Evolutionary conservation across 495 filamentous ascomycete genomes (phyloP), one percentile per base, ranked within the genome.

Genomic region (Neurospora africana): DNA sequence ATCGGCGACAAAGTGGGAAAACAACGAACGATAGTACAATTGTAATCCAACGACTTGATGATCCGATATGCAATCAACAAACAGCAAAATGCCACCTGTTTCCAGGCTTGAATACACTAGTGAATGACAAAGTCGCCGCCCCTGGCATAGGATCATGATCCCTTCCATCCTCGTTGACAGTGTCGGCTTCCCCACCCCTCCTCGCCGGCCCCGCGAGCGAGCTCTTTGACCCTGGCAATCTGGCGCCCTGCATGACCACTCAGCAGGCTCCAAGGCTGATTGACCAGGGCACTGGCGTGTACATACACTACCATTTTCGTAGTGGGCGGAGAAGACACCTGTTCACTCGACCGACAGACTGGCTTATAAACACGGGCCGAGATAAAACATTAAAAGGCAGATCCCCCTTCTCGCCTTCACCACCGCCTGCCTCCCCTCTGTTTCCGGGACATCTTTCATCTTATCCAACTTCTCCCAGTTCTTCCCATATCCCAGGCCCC

Each of bases 311-410:
- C 53, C 53, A 65, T 65, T 65, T 67, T 40, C 69, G 35, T 41
- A 65, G 58, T 40, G 19, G 19, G 69, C n/a, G 71, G 77, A 80
- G 76, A 78, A 79, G 77, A 78, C 76, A 78, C 76, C 77, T 80
- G 76, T 80, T 79, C 77, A 71, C 76, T 75, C 53, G 53, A 65
- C 53, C 27, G 71, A 72, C 43, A 70, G 61, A 27, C 73, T 69
- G 68, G 76, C 72, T 74, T 74, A 76, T 71, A 74, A 76, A 75
- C 47, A 69, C 43, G 33, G 38, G 35, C 33, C 68, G 38, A 72
- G 73, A 79, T 78, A 78, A 74, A 75, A 79, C 40, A 75, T 73
- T 77, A 75, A 72, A 67, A 72, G 27, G 44, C 70, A 61, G 70
- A 69, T 73, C 69, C 71, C 39, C 73, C 53, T 68, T 53, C 70